Base-by-base conservation (phyloP, 106 monocot genomes). In the Narthecium ossifragum region DNA sequence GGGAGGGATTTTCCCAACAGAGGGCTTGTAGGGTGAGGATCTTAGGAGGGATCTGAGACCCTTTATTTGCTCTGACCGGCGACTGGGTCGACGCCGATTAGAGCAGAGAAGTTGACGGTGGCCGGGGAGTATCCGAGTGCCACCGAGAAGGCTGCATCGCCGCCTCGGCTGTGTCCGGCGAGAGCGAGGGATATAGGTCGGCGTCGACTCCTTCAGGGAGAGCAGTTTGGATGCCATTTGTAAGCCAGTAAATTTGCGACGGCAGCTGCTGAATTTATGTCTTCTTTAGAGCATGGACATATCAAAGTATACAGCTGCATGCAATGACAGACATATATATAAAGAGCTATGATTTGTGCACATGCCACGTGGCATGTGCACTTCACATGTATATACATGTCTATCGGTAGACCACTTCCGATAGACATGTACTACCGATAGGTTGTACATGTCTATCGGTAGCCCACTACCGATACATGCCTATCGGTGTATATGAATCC, bases 31-130 rank as follows among this genome's bases (percentile, higher is more conserved):
- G 31, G 66, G n/a, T 77, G 60, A 77, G 65, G 38, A 71, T 77
- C 10, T 46, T 38, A 0, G 78, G 78, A 4, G 53, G 41, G 17
- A 63, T 38, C 25, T 62, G 72, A 13, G 2, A 43, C 4, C 51
- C 34, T 34, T 40, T 50, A 53, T 13, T 26, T 0, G 12, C n/a
- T 2, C n/a, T n/a, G n/a, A n/a, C 78, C 78, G 9, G 67, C 62
- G 21, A 78, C 78, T 0, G 78, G 78, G 62, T 78, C 78, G n/a
- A 78, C 22, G 2, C 75, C 75, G 4, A 75, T 51, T 12, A 78
- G 49, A 1, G 67, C 60, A 0, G 67, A 61, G 60, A 78, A 68
- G 15, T 62, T 57, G 34, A 66, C 61, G 24, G 15, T n/a, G 3
- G 60, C 51, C 3, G 48, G 18, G 22, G 50, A 56, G 20, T 62